Conservation (phyloP, 2,329 filamentous ascomycete genomes). For the Colletotrichum sp. region DNA sequence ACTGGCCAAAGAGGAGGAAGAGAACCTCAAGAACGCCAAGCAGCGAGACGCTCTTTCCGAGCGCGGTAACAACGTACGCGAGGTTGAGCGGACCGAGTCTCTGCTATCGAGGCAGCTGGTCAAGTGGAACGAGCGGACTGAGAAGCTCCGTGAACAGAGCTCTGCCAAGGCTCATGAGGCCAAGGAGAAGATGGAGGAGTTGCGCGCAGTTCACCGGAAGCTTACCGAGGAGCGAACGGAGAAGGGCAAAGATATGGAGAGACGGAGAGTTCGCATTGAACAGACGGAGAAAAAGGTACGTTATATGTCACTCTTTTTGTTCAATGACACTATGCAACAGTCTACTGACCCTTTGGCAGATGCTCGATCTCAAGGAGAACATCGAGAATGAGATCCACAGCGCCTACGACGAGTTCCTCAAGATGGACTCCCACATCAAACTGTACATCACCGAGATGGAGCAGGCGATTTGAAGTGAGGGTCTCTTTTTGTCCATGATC, state of each 20-base stretch:
- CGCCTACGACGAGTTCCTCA: slow-evolving; percentile 92
- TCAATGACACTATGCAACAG: not conserved
- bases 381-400: slow-evolving; percentile 93
- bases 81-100: slow-evolving; percentile 88
- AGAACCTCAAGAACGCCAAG: slow-evolving; percentile 77
- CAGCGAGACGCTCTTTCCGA: slow-evolving; percentile 89
- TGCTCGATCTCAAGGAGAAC: slow-evolving; percentile 96
- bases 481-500: not conserved
- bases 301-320: slow-evolving; percentile 5
- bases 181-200: slow-evolving; percentile 87
- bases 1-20: slow-evolving; percentile 88
- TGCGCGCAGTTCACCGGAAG: slow-evolving; percentile 78
- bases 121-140: slow-evolving; percentile 87
- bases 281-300: slow-evolving; percentile 97
- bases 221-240: slow-evolving; percentile 85
- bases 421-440: slow-evolving; percentile 97
- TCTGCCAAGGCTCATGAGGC: slow-evolving; percentile 82
- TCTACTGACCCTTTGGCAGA: slow-evolving; percentile 58
- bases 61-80: slow-evolving; percentile 85
- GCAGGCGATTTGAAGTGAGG: slow-evolving; percentile 66
- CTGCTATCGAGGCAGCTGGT: slow-evolving; percentile 82
- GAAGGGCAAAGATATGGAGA: slow-evolving; percentile 91
- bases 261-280: slow-evolving; percentile 89
- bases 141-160: slow-evolving; percentile 80
- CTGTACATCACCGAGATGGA: slow-evolving; percentile 99